A percentile compares a stretch with the other conserved stretches of the same genome.
Conservation (phyloP, 2,329 filamentous ascomycete genomes). For the Septoria petroselini region DNA sequence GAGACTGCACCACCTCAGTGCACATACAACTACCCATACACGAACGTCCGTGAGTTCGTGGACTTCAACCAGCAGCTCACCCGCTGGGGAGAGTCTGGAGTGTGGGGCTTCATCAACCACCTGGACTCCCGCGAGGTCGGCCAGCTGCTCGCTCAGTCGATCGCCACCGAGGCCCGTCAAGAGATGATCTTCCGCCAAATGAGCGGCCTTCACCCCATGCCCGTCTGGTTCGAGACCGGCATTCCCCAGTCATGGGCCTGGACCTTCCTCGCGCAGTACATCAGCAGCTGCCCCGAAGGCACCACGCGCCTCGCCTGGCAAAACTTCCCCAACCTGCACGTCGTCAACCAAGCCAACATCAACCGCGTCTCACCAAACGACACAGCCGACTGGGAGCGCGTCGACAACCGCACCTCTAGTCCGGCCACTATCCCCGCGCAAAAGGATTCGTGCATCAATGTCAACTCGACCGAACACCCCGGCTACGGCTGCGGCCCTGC, state of each 20-base stretch:
- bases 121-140: constrained; percentile 72
- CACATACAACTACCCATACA: constrained; percentile 77
- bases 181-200: constrained; percentile 84
- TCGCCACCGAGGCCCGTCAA: constrained; percentile 75
- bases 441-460: constrained; percentile 57
- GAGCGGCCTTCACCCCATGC: constrained; percentile 74
- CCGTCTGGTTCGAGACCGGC: constrained; percentile 75
- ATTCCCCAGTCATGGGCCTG: constrained; percentile 83
- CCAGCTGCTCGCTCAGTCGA: constrained; percentile 69
- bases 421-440: constrained; percentile 48
- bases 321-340: constrained; percentile 70
- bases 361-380: constrained; percentile 63
- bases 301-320: constrained; percentile 77
- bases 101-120: constrained; percentile 77
- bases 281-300: constrained; percentile 69
- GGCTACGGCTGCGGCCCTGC: constrained; percentile 60
- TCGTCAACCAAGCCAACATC: constrained; percentile 75
- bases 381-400: constrained; percentile 61
- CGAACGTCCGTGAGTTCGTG: constrained; percentile 70
- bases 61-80: constrained; percentile 87
- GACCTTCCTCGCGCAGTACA: constrained; percentile 77
- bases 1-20: constrained; percentile 67
- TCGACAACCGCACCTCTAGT: constrained; percentile 57
- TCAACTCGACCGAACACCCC: constrained; percentile 43
- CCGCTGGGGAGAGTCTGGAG: constrained; percentile 72